Conservation (phyloP, 2,329 filamentous ascomycete species). For the Neofusicoccum parvum region DNA sequence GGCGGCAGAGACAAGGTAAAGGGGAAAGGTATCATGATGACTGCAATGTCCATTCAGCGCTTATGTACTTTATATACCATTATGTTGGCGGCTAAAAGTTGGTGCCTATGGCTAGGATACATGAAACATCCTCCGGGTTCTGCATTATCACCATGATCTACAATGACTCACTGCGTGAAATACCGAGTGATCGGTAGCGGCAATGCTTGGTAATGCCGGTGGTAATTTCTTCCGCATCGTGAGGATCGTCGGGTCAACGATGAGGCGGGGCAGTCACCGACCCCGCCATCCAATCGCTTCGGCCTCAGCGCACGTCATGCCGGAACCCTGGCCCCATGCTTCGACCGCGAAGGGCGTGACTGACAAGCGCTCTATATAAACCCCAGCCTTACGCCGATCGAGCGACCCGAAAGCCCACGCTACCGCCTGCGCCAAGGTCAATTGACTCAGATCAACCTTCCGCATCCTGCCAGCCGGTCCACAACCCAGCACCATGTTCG, state of each 20-base stretch:
- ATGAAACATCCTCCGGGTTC: background rate
- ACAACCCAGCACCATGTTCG: background rate
- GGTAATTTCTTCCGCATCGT: background rate
- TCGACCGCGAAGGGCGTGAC: background rate
- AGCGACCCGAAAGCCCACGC: background rate
- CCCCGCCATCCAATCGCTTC: background rate
- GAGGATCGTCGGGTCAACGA: background rate
- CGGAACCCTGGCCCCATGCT: background rate
- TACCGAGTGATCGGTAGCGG: too few relatives aligned
- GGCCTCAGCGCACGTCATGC: background rate
- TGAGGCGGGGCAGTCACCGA: background rate
- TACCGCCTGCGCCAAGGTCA: background rate
- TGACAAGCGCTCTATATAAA: background rate
- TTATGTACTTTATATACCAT: background rate
- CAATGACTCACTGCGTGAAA: too few relatives aligned
- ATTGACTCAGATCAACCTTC: constrained; percentile 12
- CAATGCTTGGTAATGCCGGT: background rate
- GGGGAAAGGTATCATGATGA: background rate
- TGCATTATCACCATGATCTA: too few relatives aligned
- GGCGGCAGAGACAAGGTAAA: background rate
- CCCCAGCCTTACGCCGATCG: background rate
- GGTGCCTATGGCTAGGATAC: background rate
- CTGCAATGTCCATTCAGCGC: background rate
- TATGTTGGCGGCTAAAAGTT: background rate
- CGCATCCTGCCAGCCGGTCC: background rate